Evolutionary conservation across 2,329 filamentous ascomycete species (phyloP).

Genomic region (Fusarium subglutinans): DNA sequence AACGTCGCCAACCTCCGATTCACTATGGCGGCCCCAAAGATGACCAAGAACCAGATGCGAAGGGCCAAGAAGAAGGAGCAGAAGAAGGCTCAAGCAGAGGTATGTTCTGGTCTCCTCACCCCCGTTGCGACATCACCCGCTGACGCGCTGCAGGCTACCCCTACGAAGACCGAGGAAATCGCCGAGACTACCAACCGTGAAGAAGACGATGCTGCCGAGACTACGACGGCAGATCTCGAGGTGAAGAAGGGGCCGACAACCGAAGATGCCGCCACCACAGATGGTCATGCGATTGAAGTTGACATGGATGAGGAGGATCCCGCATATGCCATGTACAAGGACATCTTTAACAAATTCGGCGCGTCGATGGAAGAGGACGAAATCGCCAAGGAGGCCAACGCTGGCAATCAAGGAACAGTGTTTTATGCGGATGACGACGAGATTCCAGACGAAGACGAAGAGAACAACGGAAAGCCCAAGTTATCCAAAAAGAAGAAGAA

Average conservation of each 20-base stretch:
- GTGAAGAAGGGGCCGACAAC: constrained; percentile 51
- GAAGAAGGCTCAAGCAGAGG: constrained; percentile 73
- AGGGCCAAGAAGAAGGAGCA: constrained; percentile 94
- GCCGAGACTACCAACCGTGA: constrained; percentile 35
- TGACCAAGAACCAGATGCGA: constrained; percentile 93
- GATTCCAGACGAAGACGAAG: constrained; percentile 85
- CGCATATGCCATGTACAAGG: constrained; percentile 83
- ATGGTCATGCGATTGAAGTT: constrained; percentile 63
- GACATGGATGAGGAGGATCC: constrained; percentile 79
- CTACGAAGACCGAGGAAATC: constrained; percentile 27
- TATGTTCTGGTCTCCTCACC: constrained; percentile 38
- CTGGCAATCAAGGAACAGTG: constrained; percentile 83
- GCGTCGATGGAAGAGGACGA: constrained; percentile 70
- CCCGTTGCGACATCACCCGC: not conserved
- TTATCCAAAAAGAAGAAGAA: constrained; percentile 96
- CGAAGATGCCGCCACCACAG: constrained; percentile 50
- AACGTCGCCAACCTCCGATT: constrained; percentile 38
- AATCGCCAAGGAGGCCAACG: constrained; percentile 70
- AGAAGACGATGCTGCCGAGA: constrained; percentile 47
- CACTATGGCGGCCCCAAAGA: constrained; percentile 73
- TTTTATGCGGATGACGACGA: constrained; percentile 86
- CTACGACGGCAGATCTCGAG: constrained; percentile 51
- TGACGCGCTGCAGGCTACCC: constrained; percentile 36
- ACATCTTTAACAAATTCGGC: constrained; percentile 83
- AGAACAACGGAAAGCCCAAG: constrained; percentile 70